Base-by-base conservation (phyloP, 495 filamentous ascomycete species). In the Evernia prunastri region DNA sequence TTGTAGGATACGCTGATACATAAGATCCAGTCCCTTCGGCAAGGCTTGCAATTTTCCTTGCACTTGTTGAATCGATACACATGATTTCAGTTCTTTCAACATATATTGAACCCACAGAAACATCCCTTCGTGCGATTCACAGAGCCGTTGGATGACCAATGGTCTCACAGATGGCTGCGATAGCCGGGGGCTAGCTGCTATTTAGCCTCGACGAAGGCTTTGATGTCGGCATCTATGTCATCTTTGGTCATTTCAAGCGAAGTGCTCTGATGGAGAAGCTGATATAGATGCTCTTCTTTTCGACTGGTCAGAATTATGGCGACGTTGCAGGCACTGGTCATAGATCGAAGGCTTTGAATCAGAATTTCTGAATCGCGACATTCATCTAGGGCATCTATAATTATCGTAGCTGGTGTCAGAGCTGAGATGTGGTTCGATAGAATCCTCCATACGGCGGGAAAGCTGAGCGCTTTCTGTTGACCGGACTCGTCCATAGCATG, bases 61-160 rank as follows among this genome's bases (percentile, higher is more conserved):
- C 7, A 49, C 59, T 51, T 60, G 37, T 6, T 18, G 20, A 17
- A 49, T 6, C 1, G 42, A 47, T 20, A 45, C 3, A 25, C 40
- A 35, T 11, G 40, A 33, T n/a, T 60, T 49, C 6, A 60, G 25
- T 42, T 60, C 59, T 35, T 60, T 33, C 29, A 51, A 13, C 59
- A 49, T 60, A 33, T 33, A n/a, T 35, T 60, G 35, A 2, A 35
- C 59, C 42, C 59, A 60, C 29, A 60, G 35, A 43, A 60, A 60
- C 25, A 60, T 60, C 20, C 59, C 59, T 35, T 27, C 29, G 17
- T 60, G 59, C 8, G 7, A 23, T 5, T 17, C 23, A 23, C 12
- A 51, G 23, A 60, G 59, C 23, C 40, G 5, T 20, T 4, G 17
- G 29, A 60, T 18, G 18, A 60, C 35, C 40, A 47, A 9, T 12